A percentile compares a stretch with the other conserved stretches of the same genome.
Evolutionary conservation across 2,329 filamentous ascomycete genomes (phyloP).

Genomic region (Fusarium paranaense): DNA sequence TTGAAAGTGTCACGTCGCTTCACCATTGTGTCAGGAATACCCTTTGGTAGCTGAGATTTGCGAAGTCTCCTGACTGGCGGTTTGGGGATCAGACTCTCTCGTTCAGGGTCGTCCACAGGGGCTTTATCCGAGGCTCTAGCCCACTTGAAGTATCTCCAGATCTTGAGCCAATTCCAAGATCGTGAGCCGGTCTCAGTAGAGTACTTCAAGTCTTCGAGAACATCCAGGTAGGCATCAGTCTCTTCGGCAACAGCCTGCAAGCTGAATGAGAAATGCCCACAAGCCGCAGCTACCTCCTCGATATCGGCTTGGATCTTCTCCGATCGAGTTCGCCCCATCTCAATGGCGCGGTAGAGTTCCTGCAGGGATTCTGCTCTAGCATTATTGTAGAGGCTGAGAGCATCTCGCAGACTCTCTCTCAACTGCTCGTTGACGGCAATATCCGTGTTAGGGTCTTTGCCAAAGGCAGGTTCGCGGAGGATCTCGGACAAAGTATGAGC

Average conservation of each 20-base stretch:
- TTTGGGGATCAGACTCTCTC: conserved; percentile 54
- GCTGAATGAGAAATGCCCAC: conserved; percentile 95
- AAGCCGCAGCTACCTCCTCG: conserved; percentile 97
- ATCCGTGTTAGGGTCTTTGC: conserved; percentile 71
- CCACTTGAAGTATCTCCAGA: conserved; percentile 68
- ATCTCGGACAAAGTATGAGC: conserved; percentile 91
- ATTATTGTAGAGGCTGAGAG: conserved; percentile 81
- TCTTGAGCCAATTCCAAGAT: conserved; percentile 87
- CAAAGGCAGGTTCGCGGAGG: conserved; percentile 87
- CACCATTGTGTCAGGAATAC: conserved; percentile 66
- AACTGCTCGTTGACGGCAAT: conserved; percentile 85
- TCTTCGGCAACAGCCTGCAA: conserved; percentile 92
- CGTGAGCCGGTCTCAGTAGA: conserved; percentile 70
- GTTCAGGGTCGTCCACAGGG: conserved; percentile 55
- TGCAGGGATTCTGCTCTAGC: conserved; percentile 81
- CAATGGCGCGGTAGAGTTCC: conserved; percentile 83
- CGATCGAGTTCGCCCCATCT: conserved; percentile 74
- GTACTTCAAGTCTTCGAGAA: conserved; percentile 87
- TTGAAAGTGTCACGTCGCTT: conserved; percentile 64
- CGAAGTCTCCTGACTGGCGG: conserved; percentile 59
- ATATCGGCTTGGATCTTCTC: conserved; percentile 89
- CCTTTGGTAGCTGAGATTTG: conserved; percentile 66
- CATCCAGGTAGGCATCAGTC: conserved; percentile 83
- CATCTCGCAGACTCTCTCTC: conserved; percentile 81
- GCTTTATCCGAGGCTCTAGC: conserved; percentile 15